Evolutionary conservation across 2,329 filamentous ascomycete species (phyloP).

Genomic region (Stagonosporopsis tanaceti): DNA sequence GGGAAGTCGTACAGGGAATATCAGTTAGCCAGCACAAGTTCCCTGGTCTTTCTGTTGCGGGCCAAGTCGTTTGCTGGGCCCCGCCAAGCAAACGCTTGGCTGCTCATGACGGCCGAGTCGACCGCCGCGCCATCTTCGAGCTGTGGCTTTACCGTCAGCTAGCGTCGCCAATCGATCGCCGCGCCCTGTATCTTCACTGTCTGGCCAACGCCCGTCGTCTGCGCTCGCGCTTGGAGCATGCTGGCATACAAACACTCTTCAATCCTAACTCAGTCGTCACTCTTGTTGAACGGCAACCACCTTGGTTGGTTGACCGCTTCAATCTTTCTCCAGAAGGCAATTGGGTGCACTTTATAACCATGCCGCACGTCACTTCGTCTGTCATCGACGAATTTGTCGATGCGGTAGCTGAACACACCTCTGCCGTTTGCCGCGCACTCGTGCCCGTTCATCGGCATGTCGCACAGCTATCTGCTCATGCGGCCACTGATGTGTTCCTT

Average conservation of each 20-base stretch:
- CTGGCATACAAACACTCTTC: background rate
- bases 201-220: background rate
- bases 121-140: background rate
- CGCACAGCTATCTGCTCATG: background rate
- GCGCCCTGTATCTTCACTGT: background rate
- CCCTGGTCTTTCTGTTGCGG: background rate
- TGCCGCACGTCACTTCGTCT: background rate
- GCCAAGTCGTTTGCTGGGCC: background rate
- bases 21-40: conserved; percentile 1
- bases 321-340: background rate
- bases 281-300: background rate
- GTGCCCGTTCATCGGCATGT: background rate
- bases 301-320: background rate
- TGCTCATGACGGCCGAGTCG: background rate
- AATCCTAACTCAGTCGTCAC: background rate
- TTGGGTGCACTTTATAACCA: conserved; percentile 1
- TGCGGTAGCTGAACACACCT: background rate
- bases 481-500: background rate
- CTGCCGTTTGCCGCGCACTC: background rate
- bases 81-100: background rate
- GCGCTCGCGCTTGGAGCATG: background rate
- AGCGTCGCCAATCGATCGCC: background rate
- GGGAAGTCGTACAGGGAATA: background rate
- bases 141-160: background rate
- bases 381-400: background rate